These are phyloP conservation scores for Trichoderma orchidacearum DNA, from an alignment of 495 filamentous ascomycete genomes.

Conservation along the genomic window DNA sequence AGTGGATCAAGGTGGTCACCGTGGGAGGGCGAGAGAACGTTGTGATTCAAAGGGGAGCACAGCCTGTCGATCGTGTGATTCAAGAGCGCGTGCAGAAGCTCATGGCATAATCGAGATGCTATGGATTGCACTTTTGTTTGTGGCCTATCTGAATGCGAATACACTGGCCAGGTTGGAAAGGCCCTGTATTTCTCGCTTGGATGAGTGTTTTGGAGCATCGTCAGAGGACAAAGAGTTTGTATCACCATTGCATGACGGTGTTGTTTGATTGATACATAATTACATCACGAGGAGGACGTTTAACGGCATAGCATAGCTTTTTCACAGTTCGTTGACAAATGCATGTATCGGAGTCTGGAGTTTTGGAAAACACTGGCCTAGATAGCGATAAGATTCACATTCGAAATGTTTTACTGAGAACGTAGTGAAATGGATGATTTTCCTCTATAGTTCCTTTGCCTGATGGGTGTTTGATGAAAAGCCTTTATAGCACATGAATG, in stretches of 20 bases:
- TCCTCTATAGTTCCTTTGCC: too few relatives aligned
- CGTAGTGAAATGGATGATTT: too few relatives aligned
- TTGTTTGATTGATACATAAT: not conserved
- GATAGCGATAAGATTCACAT: not conserved
- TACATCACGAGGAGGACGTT: not conserved
- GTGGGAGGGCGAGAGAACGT: conserved; percentile 43
- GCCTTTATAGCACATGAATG: too few relatives aligned
- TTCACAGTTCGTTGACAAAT: too few relatives aligned
- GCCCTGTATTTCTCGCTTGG: not conserved
- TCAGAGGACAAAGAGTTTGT: too few relatives aligned
- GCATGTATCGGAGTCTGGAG: not conserved
- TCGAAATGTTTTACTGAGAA: not conserved
- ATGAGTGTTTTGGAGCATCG: not conserved
- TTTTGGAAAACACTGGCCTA: not conserved
- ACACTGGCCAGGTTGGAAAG: not conserved
- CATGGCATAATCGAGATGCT: conserved; percentile 12
- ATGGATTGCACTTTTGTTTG: not conserved
- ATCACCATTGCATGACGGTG: not conserved
- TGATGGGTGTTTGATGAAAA: too few relatives aligned
- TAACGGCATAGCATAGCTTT: too few relatives aligned
- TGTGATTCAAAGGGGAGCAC: conserved; percentile 33
- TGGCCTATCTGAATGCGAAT: not conserved
- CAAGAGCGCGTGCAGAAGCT: conserved; percentile 25
- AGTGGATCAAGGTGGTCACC: conserved; percentile 45
- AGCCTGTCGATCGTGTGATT: conserved; percentile 27